phyloP scores from a whole-genome alignment of 768 basidiomycete species.

The Coprinellus micaceus region DNA sequence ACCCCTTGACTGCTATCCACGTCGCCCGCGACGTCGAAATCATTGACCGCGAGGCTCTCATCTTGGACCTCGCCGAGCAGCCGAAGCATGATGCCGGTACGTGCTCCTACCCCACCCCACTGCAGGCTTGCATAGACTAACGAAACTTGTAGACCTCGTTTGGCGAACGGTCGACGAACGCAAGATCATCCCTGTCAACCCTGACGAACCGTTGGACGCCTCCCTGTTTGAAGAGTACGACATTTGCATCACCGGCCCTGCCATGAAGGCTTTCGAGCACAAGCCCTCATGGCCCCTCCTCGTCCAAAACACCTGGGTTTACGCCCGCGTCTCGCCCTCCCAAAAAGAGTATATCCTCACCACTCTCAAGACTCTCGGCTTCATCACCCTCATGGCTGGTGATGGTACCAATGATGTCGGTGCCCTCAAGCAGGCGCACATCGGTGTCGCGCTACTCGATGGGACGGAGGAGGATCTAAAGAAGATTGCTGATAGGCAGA shows the following conservation, averaged over 20 bases:
- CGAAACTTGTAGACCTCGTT: slow-evolving; percentile 57
- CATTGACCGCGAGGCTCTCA: slow-evolving; percentile 90
- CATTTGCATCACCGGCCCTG: slow-evolving; percentile 93
- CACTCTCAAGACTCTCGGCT: slow-evolving; percentile 84
- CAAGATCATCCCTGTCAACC: slow-evolving; percentile 83
- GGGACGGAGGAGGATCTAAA: slow-evolving; percentile 88
- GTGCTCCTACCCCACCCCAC: slow-evolving; percentile 24
- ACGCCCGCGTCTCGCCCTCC: slow-evolving; percentile 91
- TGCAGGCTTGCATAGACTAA: neutral
- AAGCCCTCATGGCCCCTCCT: slow-evolving; percentile 72
- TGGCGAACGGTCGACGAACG: slow-evolving; percentile 95
- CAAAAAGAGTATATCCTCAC: slow-evolving; percentile 97
- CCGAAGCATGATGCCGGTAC: slow-evolving; percentile 63
- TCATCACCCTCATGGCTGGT: slow-evolving; percentile 94
- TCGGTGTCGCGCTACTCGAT: slow-evolving; percentile 90
- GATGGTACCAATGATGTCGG: slow-evolving; percentile 99
- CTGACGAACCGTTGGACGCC: slow-evolving; percentile 70
- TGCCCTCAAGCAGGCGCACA: slow-evolving; percentile 95
- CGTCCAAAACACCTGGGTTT: slow-evolving; percentile 96
- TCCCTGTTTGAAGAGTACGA: slow-evolving; percentile 84
- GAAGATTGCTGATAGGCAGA: slow-evolving; percentile 91
- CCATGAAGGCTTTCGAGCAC: slow-evolving; percentile 83
- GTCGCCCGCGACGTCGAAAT: slow-evolving; percentile 97
- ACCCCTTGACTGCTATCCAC: slow-evolving; percentile 94
- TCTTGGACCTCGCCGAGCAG: slow-evolving; percentile 86